Evolutionary conservation across 2,329 filamentous ascomycete genomes (phyloP).

Genomic region (Cladosporium sp.): DNA sequence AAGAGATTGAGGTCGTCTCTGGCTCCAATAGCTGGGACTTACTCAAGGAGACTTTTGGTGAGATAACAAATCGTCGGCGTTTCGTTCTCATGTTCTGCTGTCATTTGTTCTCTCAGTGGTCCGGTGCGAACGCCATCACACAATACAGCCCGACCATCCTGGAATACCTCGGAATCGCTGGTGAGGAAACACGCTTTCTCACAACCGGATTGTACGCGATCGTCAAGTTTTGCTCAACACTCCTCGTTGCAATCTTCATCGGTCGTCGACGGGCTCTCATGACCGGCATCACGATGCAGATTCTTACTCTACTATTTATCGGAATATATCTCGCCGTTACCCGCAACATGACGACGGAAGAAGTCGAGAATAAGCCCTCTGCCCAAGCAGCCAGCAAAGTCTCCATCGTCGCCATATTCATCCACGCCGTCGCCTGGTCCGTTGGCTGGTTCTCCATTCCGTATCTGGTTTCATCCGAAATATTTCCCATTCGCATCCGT

Average conservation of each 20-base stretch:
- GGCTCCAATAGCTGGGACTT: conserved; percentile 59
- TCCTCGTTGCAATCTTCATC: conserved; percentile 68
- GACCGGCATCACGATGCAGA: conserved; percentile 45
- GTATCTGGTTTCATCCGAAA: conserved; percentile 69
- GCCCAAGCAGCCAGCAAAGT: conserved; percentile 57
- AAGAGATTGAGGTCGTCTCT: conserved; percentile 65
- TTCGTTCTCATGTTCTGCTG: conserved; percentile 62
- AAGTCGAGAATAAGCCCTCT: conserved; percentile 41
- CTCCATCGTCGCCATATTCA: conserved; percentile 48
- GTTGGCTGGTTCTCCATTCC: conserved; percentile 75
- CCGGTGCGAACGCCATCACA: conserved; percentile 67
- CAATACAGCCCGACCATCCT: conserved; percentile 72
- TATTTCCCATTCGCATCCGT: conserved; percentile 68
- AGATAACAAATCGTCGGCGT: conserved; percentile 66
- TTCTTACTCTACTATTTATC: conserved; percentile 47
- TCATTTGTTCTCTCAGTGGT: conserved; percentile 69
- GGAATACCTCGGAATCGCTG: conserved; percentile 62
- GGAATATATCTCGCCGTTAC: conserved; percentile 49
- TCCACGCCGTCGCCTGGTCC: conserved; percentile 63
- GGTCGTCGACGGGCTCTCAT: conserved; percentile 59
- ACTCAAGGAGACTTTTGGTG: conserved; percentile 63
- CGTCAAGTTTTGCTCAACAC: conserved; percentile 64
- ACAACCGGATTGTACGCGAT: conserved; percentile 73
- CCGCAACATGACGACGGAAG: conserved; percentile 50
- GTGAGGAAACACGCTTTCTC: conserved; percentile 62